Evolutionary conservation across 1,284 basidiomycete species (phyloP).

Genomic region (Ustilago bromivora): DNA sequence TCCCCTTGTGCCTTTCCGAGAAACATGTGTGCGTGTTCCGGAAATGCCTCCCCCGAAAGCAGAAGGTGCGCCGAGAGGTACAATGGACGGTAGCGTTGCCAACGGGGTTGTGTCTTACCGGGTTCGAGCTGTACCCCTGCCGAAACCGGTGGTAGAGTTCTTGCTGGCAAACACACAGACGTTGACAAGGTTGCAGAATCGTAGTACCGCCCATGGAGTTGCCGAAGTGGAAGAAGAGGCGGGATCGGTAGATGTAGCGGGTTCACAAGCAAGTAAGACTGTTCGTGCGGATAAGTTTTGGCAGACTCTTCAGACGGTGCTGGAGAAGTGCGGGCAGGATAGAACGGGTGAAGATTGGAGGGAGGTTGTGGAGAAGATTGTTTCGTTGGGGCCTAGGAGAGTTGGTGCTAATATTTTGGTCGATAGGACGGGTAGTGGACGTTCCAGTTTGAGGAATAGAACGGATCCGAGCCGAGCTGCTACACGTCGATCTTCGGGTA

Average conservation of each 20-base stretch:
- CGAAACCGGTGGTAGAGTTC: conserved; percentile 78
- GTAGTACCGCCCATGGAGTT: conserved; percentile 49
- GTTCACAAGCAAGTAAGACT: conserved; percentile 46
- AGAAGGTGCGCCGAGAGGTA: conserved; percentile 80
- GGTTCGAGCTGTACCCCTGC: conserved; percentile 84
- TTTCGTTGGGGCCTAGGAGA: conserved; percentile 90
- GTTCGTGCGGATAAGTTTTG: conserved; percentile 78
- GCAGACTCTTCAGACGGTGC: conserved; percentile 77
- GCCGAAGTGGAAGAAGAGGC: conserved; percentile 31
- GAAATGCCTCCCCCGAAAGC: conserved; percentile 91
- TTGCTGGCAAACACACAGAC: conserved; percentile 79
- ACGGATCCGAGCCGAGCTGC: conserved; percentile 35
- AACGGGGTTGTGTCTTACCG: conserved; percentile 84
- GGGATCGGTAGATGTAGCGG: conserved; percentile 30
- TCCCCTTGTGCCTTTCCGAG: conserved; percentile 97
- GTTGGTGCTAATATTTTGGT: conserved; percentile 89
- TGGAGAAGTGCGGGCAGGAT: conserved; percentile 70
- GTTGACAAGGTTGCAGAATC: conserved; percentile 64
- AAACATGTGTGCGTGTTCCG: conserved; percentile 79
- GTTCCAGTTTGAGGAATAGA: conserved; percentile 25
- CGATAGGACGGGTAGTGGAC: conserved; percentile 72
- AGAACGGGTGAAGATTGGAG: conserved; percentile 85
- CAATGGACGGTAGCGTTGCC: conserved; percentile 78
- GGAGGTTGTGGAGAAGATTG: conserved; percentile 79
- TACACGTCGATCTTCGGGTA: conserved; percentile 30